Percentiles rank a stretch among this genome's conserved stretches.
Conservation (phyloP, 805 yeast genomes). For the Yarrowia bubula region DNA sequence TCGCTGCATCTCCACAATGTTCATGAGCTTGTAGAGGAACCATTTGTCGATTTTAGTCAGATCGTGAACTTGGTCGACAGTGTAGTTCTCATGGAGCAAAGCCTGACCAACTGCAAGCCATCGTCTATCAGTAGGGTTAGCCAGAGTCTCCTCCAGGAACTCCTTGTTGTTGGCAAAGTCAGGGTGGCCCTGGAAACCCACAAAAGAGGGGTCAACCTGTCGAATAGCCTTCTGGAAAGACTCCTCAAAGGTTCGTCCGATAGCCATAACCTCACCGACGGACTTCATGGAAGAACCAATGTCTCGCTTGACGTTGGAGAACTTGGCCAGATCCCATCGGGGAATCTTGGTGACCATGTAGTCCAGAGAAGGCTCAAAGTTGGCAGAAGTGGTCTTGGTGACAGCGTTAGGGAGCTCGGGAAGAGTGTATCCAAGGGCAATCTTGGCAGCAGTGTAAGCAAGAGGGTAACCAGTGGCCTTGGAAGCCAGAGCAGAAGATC, state of each 20-base stretch:
- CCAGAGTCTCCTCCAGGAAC: conserved; percentile 68
- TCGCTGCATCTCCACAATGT: conserved; percentile 85
- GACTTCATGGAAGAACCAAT: conserved; percentile 97
- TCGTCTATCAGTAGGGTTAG: conserved; percentile 92
- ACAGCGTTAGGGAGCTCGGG: conserved; percentile 96
- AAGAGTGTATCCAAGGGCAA: conserved; percentile 89
- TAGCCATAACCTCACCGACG: conserved; percentile 99
- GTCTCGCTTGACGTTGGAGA: conserved; percentile 90
- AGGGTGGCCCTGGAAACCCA: conserved; percentile 82
- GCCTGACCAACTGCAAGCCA: conserved; percentile 99
- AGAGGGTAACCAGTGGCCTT: conserved; percentile 98
- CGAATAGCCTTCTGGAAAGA: conserved; percentile 96
- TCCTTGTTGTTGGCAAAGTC: conserved; percentile 52
- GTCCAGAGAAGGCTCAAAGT: conserved; percentile 95
- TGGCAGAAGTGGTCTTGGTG: conserved; percentile 92
- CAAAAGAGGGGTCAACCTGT: conserved; percentile 85
- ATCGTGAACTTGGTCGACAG: conserved; percentile 90
- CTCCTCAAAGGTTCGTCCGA: conserved; percentile 97
- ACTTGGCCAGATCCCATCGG: conserved; percentile 95
- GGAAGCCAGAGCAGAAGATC: conserved; percentile 97
- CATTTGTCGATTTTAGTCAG: conserved; percentile 91
- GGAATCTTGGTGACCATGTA: conserved; percentile 97
- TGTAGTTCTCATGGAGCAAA: conserved; percentile 80
- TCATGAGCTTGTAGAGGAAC: conserved; percentile 90
- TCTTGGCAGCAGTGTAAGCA: conserved; percentile 98